phyloP scores from a whole-genome alignment of 2,329 filamentous ascomycete genomes.

The Aspergillus arachidicola region DNA sequence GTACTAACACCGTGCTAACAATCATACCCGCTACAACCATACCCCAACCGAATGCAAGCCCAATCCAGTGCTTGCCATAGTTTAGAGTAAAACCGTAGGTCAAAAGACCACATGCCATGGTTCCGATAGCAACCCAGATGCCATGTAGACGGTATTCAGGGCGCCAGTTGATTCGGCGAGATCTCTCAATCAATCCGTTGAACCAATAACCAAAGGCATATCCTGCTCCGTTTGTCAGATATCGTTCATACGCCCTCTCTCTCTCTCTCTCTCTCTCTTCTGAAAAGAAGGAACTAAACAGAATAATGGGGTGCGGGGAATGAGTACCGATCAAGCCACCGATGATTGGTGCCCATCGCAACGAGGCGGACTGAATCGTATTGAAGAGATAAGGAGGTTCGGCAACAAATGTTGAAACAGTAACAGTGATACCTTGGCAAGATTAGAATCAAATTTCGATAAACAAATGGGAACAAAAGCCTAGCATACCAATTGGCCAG shows the following conservation, averaged over 20 bases:
- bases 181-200: constrained; percentile 36
- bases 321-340: constrained; percentile 30
- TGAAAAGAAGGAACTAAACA: not conserved
- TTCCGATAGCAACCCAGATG: constrained; percentile 35
- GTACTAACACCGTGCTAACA: constrained; percentile 36
- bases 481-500: constrained; percentile 38
- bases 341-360: constrained; percentile 40
- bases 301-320: too few relatives aligned
- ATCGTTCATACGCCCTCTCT: constrained; percentile 10
- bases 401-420: constrained; percentile 37
- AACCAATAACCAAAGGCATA: constrained; percentile 39
- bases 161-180: constrained; percentile 14
- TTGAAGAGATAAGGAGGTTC: constrained; percentile 39
- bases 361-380: constrained; percentile 37
- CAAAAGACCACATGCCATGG: constrained; percentile 35
- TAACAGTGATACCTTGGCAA: constrained; percentile 36
- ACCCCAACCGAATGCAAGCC: constrained; percentile 41
- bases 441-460: not conserved
- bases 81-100: constrained; percentile 39
- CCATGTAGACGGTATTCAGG: constrained; percentile 41
- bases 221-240: constrained; percentile 20
- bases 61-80: constrained; percentile 39
- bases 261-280: too few relatives aligned
- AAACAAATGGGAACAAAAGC: not conserved
- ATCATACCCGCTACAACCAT: constrained; percentile 42